These are phyloP conservation scores for Penicillium sp. DNA, from an alignment of 2,329 filamentous ascomycete genomes.

Conservation along the genomic window DNA sequence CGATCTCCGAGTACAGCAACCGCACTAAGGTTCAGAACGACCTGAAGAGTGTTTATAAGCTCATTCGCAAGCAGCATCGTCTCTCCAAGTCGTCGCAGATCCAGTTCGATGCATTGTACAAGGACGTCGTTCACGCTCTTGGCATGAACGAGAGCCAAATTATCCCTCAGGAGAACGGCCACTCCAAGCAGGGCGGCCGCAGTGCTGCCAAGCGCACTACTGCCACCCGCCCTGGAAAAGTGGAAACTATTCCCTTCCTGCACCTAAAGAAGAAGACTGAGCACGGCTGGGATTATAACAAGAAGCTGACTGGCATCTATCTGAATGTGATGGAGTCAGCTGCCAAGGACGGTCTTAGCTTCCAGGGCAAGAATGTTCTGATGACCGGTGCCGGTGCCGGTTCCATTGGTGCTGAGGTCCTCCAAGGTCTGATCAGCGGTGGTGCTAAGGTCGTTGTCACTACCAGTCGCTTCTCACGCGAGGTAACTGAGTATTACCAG, in stretches of 20 bases:
- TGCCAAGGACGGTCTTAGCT: slow-evolving; percentile 82
- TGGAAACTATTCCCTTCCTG: slow-evolving; percentile 96
- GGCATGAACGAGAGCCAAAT: slow-evolving; percentile 99
- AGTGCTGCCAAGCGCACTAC: slow-evolving; percentile 52
- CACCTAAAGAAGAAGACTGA: slow-evolving; percentile 97
- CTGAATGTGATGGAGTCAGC: slow-evolving; percentile 88
- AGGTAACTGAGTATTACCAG: slow-evolving; percentile 99
- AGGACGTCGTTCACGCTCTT: slow-evolving; percentile 88
- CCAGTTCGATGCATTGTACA: slow-evolving; percentile 93
- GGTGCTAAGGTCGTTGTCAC: slow-evolving; percentile 96
- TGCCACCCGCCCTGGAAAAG: slow-evolving; percentile 72
- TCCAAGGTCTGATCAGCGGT: slow-evolving; percentile 93
- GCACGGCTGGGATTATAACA: slow-evolving; percentile 98
- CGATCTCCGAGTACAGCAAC: slow-evolving; percentile 98
- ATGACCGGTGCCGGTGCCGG: slow-evolving; percentile 99
- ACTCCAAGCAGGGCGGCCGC: slow-evolving; percentile 57
- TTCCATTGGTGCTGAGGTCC: slow-evolving; percentile 94
- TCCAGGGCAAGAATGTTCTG: slow-evolving; percentile 90
- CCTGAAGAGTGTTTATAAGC: slow-evolving; percentile 90
- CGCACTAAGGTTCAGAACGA: slow-evolving; percentile 97
- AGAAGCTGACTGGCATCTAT: slow-evolving; percentile 92
- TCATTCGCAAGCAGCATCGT: slow-evolving; percentile 98
- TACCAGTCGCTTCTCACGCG: slow-evolving; percentile 91
- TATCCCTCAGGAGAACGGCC: slow-evolving; percentile 77
- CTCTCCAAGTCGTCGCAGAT: slow-evolving; percentile 94